A percentile compares a stretch with the other conserved stretches of the same genome.
Conservation (phyloP, 129 eudicot genomes). For the Flaveria brownii region DNA sequence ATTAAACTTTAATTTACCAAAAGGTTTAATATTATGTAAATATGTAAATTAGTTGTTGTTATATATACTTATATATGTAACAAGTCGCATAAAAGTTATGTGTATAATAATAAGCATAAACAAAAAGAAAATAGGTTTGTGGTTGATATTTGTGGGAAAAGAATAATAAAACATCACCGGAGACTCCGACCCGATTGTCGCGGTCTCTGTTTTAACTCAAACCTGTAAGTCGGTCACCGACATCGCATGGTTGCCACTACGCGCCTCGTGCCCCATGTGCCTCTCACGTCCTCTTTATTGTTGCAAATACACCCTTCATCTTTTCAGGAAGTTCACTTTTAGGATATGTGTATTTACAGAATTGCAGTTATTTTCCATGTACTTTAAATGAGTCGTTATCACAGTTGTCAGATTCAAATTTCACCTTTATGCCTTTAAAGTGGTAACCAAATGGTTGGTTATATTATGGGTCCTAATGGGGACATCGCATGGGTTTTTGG, state of each 20-base stretch:
- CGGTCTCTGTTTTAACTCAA: slow-evolving; percentile 15
- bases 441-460: background rate
- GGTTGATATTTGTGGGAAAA: background rate
- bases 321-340: background rate
- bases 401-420: background rate
- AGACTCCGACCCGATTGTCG: slow-evolving; percentile 27
- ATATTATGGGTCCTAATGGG: no score
- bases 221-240: slow-evolving; percentile 39
- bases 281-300: background rate
- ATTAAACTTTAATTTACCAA: no score
- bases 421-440: background rate
- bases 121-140: slow-evolving; percentile 8
- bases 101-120: background rate
- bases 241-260: slow-evolving; percentile 17
- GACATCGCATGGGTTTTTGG: no score
- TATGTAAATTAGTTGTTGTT: no score
- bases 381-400: background rate
- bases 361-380: no score
- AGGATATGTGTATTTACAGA: background rate
- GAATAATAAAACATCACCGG: slow-evolving; percentile 5
- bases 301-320: background rate
- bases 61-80: no score
- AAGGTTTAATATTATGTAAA: no score
- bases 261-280: slow-evolving; percentile 3
- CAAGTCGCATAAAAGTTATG: no score